Conservation (phyloP, 441 rosid genomes). For the Omphalea diandra region DNA sequence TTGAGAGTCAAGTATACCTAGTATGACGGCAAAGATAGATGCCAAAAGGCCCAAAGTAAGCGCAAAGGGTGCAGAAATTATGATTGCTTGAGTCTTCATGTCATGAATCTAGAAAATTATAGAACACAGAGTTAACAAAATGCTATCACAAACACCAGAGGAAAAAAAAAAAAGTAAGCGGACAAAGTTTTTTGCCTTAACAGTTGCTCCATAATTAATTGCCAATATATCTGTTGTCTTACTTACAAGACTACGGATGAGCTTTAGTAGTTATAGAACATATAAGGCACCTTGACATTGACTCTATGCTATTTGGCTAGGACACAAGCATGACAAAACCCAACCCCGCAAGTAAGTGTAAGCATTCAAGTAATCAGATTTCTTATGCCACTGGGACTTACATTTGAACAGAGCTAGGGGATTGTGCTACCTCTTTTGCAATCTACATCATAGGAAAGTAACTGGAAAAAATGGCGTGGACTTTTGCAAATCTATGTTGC, state of each 20-base stretch:
- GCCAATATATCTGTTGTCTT: background rate
- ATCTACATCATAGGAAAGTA: background rate
- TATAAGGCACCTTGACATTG: background rate
- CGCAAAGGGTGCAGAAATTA: slow-evolving; percentile 85
- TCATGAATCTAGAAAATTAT: slow-evolving; percentile 52
- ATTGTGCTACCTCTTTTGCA: too few relatives aligned
- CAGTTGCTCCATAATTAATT: background rate
- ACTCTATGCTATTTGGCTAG: background rate
- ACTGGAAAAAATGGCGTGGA: background rate
- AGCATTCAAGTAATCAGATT: background rate
- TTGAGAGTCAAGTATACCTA: slow-evolving; percentile 45
- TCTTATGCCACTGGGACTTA: background rate
- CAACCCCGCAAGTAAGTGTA: background rate
- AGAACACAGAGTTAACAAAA: slow-evolving; percentile 10
- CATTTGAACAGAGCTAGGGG: background rate
- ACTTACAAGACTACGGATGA: background rate
- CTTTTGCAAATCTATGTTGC: background rate
- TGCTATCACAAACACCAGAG: slow-evolving; percentile 4
- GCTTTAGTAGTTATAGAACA: slow-evolving; percentile 1
- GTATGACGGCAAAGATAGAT: slow-evolving; percentile 67
- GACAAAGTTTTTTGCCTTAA: background rate
- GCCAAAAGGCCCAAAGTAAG: slow-evolving; percentile 69
- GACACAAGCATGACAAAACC: background rate
- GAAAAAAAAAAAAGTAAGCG: background rate
- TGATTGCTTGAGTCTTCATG: slow-evolving; percentile 60